phyloP scores from a whole-genome alignment of 805 yeast genomes.

The Ogataea sp. region DNA sequence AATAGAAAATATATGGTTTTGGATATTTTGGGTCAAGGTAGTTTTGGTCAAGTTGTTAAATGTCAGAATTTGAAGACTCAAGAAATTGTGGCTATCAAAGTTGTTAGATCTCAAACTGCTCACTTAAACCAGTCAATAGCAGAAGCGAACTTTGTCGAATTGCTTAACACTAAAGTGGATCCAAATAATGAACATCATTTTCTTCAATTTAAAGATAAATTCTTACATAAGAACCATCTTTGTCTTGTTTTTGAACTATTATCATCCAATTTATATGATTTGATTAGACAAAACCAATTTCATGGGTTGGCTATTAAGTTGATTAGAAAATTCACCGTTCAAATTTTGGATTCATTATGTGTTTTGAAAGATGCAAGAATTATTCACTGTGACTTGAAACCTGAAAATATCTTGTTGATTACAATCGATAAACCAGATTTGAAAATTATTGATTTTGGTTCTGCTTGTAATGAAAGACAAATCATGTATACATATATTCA shows the following conservation, averaged over 20 bases:
- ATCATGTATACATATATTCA: slow-evolving; percentile 88
- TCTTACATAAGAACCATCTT: slow-evolving; percentile 85
- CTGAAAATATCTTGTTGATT: slow-evolving; percentile 82
- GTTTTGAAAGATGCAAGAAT: slow-evolving; percentile 75
- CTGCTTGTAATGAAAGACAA: slow-evolving; percentile 88
- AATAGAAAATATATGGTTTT: slow-evolving; percentile 82
- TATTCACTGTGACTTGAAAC: slow-evolving; percentile 95
- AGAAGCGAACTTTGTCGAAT: slow-evolving; percentile 82
- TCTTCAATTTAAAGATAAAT: slow-evolving; percentile 74
- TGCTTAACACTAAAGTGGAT: slow-evolving; percentile 63
- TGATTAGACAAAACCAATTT: slow-evolving; percentile 87
- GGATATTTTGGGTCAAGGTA: slow-evolving; percentile 91
- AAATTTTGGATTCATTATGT: slow-evolving; percentile 71
- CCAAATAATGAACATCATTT: slow-evolving; percentile 68
- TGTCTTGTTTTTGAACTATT: slow-evolving; percentile 89
- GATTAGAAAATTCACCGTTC: slow-evolving; percentile 71
- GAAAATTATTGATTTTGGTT: slow-evolving; percentile 93
- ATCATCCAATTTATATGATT: slow-evolving; percentile 81
- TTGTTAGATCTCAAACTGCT: slow-evolving; percentile 86
- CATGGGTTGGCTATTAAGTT: slow-evolving; percentile 79
- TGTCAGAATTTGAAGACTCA: slow-evolving; percentile 73
- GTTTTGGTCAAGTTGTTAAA: slow-evolving; percentile 97
- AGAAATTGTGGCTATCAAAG: slow-evolving; percentile 89
- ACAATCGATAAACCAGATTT: slow-evolving; percentile 77
- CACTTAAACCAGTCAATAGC: slow-evolving; percentile 85